Percentiles rank a stretch among this genome's conserved stretches.
These are phyloP conservation scores for Mycena galericulata DNA, from an alignment of 768 basidiomycete species.

Conservation along the genomic window DNA sequence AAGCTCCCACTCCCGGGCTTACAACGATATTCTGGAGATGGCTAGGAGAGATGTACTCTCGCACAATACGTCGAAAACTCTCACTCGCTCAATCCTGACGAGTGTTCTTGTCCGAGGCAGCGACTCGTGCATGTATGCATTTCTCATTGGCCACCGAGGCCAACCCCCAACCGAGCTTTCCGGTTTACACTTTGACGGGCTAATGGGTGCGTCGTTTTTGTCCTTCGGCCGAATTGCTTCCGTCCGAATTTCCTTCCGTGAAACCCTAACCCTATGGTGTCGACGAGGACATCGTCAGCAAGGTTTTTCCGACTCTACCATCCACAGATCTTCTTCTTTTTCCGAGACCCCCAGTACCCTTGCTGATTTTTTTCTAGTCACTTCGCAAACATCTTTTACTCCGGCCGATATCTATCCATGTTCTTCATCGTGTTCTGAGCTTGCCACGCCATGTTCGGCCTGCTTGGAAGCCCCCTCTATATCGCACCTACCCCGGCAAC, in stretches of 20 bases:
- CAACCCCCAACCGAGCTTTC: conserved; percentile 48
- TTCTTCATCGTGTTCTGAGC: conserved; percentile 58
- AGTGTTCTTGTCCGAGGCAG: conserved; percentile 60
- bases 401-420: conserved; percentile 66
- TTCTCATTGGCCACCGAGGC: conserved; percentile 55
- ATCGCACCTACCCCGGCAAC: conserved; percentile 54
- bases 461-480: conserved; percentile 45
- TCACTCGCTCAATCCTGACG: conserved; percentile 65
- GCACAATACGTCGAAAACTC: conserved; percentile 41
- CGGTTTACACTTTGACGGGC: conserved; percentile 58
- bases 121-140: conserved; percentile 67
- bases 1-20: conserved; percentile 34
- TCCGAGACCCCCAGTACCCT: not conserved
- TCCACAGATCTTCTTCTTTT: conserved; percentile 32
- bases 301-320: not conserved
- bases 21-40: conserved; percentile 61
- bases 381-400: conserved; percentile 58
- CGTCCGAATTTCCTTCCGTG: not conserved
- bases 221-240: conserved; percentile 28
- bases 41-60: conserved; percentile 64
- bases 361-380: conserved; percentile 47
- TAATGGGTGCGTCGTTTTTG: conserved; percentile 59
- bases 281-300: not conserved
- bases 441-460: conserved; percentile 50
- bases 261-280: conserved; percentile 37